Evolutionary conservation across 257 asterid species (phyloP).

Genomic region (Pogostemon cablin): DNA sequence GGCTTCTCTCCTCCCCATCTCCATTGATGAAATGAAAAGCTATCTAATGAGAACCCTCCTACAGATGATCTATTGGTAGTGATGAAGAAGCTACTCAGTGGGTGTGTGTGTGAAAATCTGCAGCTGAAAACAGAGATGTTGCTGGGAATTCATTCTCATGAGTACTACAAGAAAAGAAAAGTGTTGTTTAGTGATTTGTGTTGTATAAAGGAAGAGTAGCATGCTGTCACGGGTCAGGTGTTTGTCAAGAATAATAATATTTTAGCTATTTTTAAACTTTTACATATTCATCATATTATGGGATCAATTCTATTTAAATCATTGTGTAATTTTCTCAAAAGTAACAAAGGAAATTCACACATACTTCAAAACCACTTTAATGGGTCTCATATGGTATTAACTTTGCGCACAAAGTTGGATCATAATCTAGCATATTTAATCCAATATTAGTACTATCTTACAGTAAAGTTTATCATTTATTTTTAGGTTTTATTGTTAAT

Average conservation of each 20-base stretch:
- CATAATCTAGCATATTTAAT: too few species aligned
- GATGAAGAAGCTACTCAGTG: constrained; percentile 40
- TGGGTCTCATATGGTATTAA: too few species aligned
- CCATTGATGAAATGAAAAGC: constrained; percentile 31
- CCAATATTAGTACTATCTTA: too few species aligned
- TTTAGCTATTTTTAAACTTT: constrained; percentile 26
- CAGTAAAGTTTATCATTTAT: too few species aligned
- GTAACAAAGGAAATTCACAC: constrained; percentile 4
- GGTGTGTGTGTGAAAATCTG: constrained; percentile 31
- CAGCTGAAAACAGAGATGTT: constrained; percentile 40
- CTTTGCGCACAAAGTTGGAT: too few species aligned
- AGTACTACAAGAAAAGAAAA: constrained; percentile 40
- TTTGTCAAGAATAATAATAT: constrained; percentile 58
- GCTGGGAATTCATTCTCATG: constrained; percentile 44
- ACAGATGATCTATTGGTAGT: constrained; percentile 14
- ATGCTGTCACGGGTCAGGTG: constrained; percentile 84
- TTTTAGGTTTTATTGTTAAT: too few species aligned
- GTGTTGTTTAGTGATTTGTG: constrained; percentile 40
- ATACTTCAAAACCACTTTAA: neutral
- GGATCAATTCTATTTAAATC: constrained; percentile 29
- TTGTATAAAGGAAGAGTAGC: constrained; percentile 66
- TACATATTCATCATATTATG: constrained; percentile 29
- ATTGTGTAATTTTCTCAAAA: constrained; percentile 4
- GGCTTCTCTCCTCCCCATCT: constrained; percentile 40
- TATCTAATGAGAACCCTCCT: neutral